These are phyloP conservation scores for Dioscorea alata DNA, from an alignment of 106 monocot genomes.

Conservation along the genomic window DNA sequence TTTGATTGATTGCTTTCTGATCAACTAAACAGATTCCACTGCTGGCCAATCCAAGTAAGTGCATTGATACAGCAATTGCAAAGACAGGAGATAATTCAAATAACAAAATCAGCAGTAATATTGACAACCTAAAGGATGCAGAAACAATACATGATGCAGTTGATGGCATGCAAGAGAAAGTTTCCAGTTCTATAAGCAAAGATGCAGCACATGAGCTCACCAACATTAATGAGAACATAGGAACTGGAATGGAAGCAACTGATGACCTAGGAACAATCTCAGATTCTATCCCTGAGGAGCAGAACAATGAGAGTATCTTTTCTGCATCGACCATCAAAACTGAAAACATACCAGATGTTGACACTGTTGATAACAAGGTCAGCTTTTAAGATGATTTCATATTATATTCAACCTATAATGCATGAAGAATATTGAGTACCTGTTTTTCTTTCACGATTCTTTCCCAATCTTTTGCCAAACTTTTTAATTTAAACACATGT, in stretches of 20 bases:
- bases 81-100: slow-evolving; percentile 4
- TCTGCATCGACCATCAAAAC: background rate
- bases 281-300: background rate
- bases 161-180: slow-evolving; percentile 6
- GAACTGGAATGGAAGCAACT: background rate
- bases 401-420: background rate
- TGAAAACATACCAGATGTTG: background rate
- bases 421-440: background rate
- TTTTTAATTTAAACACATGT: background rate
- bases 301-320: background rate
- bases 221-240: slow-evolving; percentile 1
- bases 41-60: background rate
- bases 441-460: background rate
- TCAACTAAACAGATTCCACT: slow-evolving; percentile 3
- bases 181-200: background rate
- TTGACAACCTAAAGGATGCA: background rate
- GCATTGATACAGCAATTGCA: slow-evolving; percentile 2
- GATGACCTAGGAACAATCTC: background rate
- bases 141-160: background rate
- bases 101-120: background rate
- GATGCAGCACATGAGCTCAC: slow-evolving; percentile 1
- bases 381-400: background rate
- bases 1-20: background rate
- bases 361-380: background rate
- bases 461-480: background rate